These are phyloP conservation scores for Podospora appendiculata DNA, from an alignment of 495 filamentous ascomycete genomes.

Conservation along the genomic window DNA sequence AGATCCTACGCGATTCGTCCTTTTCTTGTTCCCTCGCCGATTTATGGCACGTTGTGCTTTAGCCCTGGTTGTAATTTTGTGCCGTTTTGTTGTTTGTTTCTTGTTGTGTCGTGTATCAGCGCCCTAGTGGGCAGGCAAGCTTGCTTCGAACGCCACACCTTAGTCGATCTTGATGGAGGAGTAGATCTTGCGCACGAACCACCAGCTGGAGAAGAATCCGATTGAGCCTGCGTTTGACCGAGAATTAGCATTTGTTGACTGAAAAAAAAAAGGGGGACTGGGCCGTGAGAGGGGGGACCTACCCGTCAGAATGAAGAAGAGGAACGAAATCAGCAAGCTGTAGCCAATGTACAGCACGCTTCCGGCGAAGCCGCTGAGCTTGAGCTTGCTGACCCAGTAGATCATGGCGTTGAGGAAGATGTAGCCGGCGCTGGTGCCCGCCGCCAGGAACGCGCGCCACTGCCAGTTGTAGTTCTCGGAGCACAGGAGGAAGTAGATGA, in stretches of 20 bases:
- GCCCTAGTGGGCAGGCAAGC: too few species aligned
- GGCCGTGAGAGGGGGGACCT: conserved; percentile 26
- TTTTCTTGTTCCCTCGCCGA: too few species aligned
- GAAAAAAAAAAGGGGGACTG: neutral
- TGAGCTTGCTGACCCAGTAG: conserved; percentile 81
- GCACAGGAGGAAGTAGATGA: conserved; percentile 92
- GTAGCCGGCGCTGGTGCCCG: conserved; percentile 80
- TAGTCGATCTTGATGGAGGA: conserved; percentile 91
- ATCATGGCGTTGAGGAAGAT: conserved; percentile 83
- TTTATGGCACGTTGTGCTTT: too few species aligned
- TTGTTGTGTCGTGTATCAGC: too few species aligned
- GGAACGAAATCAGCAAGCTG: conserved; percentile 75
- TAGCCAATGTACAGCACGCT: conserved; percentile 92
- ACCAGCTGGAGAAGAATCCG: conserved; percentile 90
- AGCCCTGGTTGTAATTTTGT: too few species aligned
- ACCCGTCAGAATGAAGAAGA: conserved; percentile 94
- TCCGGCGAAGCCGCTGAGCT: conserved; percentile 73
- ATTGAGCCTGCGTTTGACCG: conserved; percentile 60
- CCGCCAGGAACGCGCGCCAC: conserved; percentile 85
- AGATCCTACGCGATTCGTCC: too few species aligned
- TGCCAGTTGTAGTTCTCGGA: conserved; percentile 99
- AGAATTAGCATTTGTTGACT: neutral
- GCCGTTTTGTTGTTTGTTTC: too few species aligned
- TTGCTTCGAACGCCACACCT: too few species aligned
- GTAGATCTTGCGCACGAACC: conserved; percentile 90